Evolutionary conservation across 1,139 yeast species (phyloP).

Genomic region (Lodderomyces elongisporus): DNA sequence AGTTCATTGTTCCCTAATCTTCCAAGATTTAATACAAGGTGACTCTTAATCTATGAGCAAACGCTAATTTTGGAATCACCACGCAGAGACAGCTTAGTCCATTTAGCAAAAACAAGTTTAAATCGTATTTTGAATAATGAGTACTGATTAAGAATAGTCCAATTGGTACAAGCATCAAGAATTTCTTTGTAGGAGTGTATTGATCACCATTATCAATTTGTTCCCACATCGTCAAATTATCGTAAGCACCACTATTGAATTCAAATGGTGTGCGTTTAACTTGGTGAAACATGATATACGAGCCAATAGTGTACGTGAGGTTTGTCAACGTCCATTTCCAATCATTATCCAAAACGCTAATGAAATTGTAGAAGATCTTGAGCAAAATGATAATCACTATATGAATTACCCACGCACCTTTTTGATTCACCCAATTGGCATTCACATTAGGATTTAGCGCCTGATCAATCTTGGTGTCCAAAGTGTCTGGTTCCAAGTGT

Average conservation of each 20-base stretch:
- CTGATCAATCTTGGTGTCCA: conserved; percentile 91
- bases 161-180: conserved; percentile 85
- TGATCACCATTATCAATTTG: conserved; percentile 96
- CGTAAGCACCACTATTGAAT: conserved; percentile 94
- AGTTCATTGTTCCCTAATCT: too few species aligned
- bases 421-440: conserved; percentile 93
- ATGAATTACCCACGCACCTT: conserved; percentile 95
- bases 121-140: conserved; percentile 83
- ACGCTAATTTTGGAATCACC: conserved; percentile 87
- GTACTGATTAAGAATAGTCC: conserved; percentile 81
- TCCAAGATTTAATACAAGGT: conserved; percentile 49
- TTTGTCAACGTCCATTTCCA: conserved; percentile 94
- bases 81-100: conserved; percentile 73
- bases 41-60: conserved; percentile 71
- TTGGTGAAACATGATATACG: conserved; percentile 93
- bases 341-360: conserved; percentile 68
- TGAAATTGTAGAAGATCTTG: conserved; percentile 69
- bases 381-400: conserved; percentile 72
- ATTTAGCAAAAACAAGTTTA: conserved; percentile 73
- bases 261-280: conserved; percentile 97
- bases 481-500: conserved; percentile 88
- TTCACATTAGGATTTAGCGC: conserved; percentile 83
- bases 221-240: conserved; percentile 97
- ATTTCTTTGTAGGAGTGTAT: conserved; percentile 94
- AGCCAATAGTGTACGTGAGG: conserved; percentile 82